A percentile compares a stretch with the other conserved stretches of the same genome.
Evolutionary conservation across 192 early-diverging fungal genomes (phyloP).

Genomic region (Backusella parvicylindrica): DNA sequence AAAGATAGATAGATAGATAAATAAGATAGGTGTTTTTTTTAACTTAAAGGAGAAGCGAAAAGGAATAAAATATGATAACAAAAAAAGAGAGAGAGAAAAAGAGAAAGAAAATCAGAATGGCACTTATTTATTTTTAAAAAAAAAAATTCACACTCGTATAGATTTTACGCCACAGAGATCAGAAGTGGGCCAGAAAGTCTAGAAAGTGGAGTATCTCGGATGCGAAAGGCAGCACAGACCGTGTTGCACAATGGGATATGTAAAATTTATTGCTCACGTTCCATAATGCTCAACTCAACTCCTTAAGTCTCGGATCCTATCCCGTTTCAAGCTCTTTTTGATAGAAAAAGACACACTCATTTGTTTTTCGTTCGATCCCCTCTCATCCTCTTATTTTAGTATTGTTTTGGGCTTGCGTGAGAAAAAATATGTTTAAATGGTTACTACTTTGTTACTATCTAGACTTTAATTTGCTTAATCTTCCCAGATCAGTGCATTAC

Average conservation of each 20-base stretch:
- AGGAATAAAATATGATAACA: neutral
- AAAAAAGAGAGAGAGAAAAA: neutral
- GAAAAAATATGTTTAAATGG: neutral
- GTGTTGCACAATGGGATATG: neutral
- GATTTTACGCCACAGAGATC: neutral
- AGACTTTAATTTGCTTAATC: neutral
- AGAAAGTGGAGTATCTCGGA: slow-evolving; percentile 11
- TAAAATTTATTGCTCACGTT: slow-evolving; percentile 1
- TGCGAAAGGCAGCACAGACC: slow-evolving; percentile 11
- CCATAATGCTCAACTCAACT: neutral
- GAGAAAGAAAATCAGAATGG: neutral
- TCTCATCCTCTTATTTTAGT: neutral
- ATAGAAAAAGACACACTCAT: neutral
- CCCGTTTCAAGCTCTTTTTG: neutral
- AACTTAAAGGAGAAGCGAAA: neutral
- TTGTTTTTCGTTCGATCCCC: neutral
- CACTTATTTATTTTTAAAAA: neutral
- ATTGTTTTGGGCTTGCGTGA: neutral
- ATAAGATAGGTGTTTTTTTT: neutral
- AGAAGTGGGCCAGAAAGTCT: neutral
- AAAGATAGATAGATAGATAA: slow-evolving; percentile 1
- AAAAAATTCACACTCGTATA: neutral
- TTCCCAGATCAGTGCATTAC: neutral
- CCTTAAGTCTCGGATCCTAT: neutral
- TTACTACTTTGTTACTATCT: neutral